A percentile compares a stretch with the other conserved stretches of the same genome.
These are phyloP conservation scores for Leccinum obscurum DNA, from an alignment of 768 basidiomycete genomes.

Conservation along the genomic window DNA sequence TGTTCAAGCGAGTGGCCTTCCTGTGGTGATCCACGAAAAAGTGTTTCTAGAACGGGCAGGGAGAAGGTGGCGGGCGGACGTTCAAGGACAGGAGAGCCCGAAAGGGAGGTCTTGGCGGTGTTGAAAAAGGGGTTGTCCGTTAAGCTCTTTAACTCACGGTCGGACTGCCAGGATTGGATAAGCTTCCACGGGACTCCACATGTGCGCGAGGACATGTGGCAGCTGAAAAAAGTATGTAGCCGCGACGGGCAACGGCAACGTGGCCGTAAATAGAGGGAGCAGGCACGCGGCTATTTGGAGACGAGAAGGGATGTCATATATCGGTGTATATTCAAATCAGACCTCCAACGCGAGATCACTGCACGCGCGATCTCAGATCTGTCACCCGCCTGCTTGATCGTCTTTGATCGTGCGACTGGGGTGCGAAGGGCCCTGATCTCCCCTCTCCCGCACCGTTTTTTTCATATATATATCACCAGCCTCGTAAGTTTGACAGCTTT, in stretches of 20 bases:
- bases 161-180: conserved; percentile 31
- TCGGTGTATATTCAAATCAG: conserved; percentile 40
- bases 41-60: conserved; percentile 8
- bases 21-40: conserved; percentile 26
- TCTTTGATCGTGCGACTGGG: conserved; percentile 64
- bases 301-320: conserved; percentile 34
- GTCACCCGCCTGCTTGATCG: conserved; percentile 47
- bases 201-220: conserved; percentile 36
- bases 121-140: conserved; percentile 35
- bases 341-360: conserved; percentile 42
- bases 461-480: conserved; percentile 60
- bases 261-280: conserved; percentile 39
- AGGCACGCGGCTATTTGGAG: conserved; percentile 61
- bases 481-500: conserved; percentile 45
- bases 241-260: conserved; percentile 48
- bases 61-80: background rate
- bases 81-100: conserved; percentile 15
- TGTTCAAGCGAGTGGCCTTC: conserved; percentile 17
- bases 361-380: conserved; percentile 37
- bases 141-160: conserved; percentile 45
- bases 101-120: conserved; percentile 20
- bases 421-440: conserved; percentile 43
- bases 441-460: conserved; percentile 37
- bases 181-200: conserved; percentile 40
- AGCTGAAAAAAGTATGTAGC: conserved; percentile 34